Evolutionary conservation across 768 basidiomycete genomes (phyloP).

Genomic region (Lepiota brunneoincarnata): DNA sequence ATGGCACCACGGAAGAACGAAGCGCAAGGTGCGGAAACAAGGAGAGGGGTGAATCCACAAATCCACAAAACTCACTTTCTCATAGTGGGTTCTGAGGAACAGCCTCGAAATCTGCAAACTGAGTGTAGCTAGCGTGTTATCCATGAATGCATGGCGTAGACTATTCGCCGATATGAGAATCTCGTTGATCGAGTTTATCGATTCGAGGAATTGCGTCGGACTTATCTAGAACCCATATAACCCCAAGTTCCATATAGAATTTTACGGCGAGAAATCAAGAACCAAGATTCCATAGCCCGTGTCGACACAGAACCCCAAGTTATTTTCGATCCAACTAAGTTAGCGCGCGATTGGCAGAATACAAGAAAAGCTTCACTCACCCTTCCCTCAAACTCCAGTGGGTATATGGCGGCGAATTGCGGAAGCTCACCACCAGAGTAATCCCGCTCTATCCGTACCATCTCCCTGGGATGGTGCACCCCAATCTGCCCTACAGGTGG

Average conservation of each 20-base stretch:
- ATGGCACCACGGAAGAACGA: background rate
- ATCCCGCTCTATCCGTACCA: constrained; percentile 89
- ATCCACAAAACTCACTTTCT: constrained; percentile 51
- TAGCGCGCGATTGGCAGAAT: background rate
- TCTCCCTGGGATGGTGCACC: constrained; percentile 86
- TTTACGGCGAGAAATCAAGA: background rate
- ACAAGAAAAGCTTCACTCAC: constrained; percentile 42
- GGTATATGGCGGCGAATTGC: constrained; percentile 88
- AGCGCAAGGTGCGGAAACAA: background rate
- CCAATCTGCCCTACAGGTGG: constrained; percentile 83
- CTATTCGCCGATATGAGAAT: constrained; percentile 86
- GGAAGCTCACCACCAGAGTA: constrained; percentile 87
- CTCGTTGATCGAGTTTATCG: constrained; percentile 89
- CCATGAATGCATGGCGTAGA: constrained; percentile 63
- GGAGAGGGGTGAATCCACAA: background rate
- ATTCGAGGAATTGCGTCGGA: constrained; percentile 85
- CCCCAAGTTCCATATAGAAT: background rate
- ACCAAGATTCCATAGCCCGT: background rate
- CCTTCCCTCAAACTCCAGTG: constrained; percentile 89
- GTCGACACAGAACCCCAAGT: background rate
- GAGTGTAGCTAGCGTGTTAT: constrained; percentile 77
- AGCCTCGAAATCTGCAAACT: constrained; percentile 78
- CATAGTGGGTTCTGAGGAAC: constrained; percentile 73
- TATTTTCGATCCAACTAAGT: constrained; percentile 1
- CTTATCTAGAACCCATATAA: constrained; percentile 66